These are phyloP conservation scores for Daldinia eschscholtzii DNA, from an alignment of 2,329 filamentous ascomycete species.

Conservation along the genomic window DNA sequence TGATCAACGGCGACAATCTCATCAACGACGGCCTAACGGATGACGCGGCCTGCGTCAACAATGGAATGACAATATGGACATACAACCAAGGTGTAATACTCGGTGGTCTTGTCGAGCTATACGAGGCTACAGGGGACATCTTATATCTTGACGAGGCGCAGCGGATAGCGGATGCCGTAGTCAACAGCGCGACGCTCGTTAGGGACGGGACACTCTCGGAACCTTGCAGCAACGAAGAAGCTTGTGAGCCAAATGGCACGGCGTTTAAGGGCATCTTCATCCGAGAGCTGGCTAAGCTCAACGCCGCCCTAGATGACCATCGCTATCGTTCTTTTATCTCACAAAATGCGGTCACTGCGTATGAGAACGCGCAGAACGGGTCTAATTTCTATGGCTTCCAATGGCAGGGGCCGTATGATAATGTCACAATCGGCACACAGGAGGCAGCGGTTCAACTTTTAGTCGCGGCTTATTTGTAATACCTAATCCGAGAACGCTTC, in stretches of 20 bases:
- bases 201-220: slow-evolving; percentile 59
- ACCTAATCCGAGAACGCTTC: not conserved
- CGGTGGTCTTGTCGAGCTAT: slow-evolving; percentile 67
- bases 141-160: slow-evolving; percentile 44
- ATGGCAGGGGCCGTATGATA: slow-evolving; percentile 66
- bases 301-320: slow-evolving; percentile 59
- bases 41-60: slow-evolving; percentile 50
- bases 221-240: slow-evolving; percentile 52
- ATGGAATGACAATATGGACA: slow-evolving; percentile 57
- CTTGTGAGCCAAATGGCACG: slow-evolving; percentile 54
- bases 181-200: slow-evolving; percentile 55
- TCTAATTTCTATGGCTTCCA: slow-evolving; percentile 59
- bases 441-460: slow-evolving; percentile 67
- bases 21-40: slow-evolving; percentile 60
- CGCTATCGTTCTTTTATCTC: slow-evolving; percentile 61
- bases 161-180: slow-evolving; percentile 49
- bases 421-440: slow-evolving; percentile 63
- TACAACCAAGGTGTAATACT: slow-evolving; percentile 72
- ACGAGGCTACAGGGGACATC: slow-evolving; percentile 53
- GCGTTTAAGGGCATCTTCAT: slow-evolving; percentile 75
- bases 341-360: slow-evolving; percentile 66
- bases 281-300: slow-evolving; percentile 66
- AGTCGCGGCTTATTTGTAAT: slow-evolving; percentile 58
- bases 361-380: slow-evolving; percentile 60
- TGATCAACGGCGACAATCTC: slow-evolving; percentile 56